Percentiles rank a stretch among this genome's conserved stretches.
These are phyloP conservation scores for Penicillium sp. DNA, from an alignment of 2,329 filamentous ascomycete species.

Conservation along the genomic window DNA sequence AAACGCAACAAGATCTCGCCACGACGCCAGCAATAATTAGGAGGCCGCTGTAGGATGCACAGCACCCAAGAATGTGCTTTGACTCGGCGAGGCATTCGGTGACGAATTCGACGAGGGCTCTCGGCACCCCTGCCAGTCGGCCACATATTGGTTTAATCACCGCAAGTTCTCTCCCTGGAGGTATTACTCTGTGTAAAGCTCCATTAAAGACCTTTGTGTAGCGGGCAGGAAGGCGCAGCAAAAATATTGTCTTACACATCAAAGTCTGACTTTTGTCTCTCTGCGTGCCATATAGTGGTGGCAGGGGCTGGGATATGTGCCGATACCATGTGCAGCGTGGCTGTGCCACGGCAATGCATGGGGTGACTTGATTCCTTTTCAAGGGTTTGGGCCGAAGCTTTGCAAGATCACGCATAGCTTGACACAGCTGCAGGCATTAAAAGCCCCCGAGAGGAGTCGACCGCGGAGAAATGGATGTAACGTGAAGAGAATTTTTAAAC, in stretches of 20 bases:
- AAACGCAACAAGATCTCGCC: neutral
- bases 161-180: neutral
- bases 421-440: neutral
- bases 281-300: neutral
- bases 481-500: neutral
- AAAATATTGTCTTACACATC: neutral
- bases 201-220: neutral
- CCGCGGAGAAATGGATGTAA: neutral
- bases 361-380: neutral
- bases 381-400: neutral
- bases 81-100: neutral
- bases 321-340: conserved; percentile 6
- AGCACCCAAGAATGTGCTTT: neutral
- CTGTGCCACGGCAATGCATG: conserved; percentile 1
- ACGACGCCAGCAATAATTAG: neutral
- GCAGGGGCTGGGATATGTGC: neutral
- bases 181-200: neutral
- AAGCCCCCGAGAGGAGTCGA: neutral
- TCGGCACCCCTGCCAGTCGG: neutral
- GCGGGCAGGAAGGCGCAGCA: neutral
- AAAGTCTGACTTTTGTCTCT: neutral
- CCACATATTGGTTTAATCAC: neutral
- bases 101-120: neutral
- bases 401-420: neutral
- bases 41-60: neutral